Conservation (phyloP, 352 stramenopile species). For the Phytophthora capsici region DNA sequence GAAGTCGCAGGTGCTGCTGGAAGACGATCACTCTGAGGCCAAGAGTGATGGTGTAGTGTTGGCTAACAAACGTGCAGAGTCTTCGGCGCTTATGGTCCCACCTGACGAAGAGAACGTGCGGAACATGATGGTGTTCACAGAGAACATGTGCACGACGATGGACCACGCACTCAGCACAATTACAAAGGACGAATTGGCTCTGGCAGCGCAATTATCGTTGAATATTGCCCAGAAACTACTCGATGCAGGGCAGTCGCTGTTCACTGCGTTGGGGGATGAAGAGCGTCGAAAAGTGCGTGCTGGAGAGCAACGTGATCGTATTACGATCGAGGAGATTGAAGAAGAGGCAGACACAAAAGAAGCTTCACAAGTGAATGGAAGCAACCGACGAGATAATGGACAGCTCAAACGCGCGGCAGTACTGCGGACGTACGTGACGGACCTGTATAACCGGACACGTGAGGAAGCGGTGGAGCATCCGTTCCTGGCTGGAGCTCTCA, state of each 20-base stretch:
- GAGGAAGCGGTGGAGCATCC: slow-evolving; percentile 59
- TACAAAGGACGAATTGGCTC: slow-evolving; percentile 67
- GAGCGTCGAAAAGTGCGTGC: slow-evolving; percentile 42
- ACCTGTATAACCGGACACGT: slow-evolving; percentile 49
- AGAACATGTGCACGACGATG: slow-evolving; percentile 80
- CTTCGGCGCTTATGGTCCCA: slow-evolving; percentile 26
- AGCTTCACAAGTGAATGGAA: slow-evolving; percentile 10
- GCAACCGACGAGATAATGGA: not conserved
- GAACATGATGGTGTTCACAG: slow-evolving; percentile 75
- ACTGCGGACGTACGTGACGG: slow-evolving; percentile 56
- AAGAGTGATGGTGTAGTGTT: slow-evolving; percentile 14
- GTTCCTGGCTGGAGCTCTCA: slow-evolving; percentile 65
- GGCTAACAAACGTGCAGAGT: not conserved
- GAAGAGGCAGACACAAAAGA: slow-evolving; percentile 29
- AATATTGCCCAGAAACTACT: slow-evolving; percentile 78
- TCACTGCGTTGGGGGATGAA: slow-evolving; percentile 77
- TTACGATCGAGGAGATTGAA: slow-evolving; percentile 75
- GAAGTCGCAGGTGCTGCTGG: slow-evolving; percentile 30
- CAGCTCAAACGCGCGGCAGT: slow-evolving; percentile 36
- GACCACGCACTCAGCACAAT: slow-evolving; percentile 79
- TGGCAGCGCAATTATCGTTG: slow-evolving; percentile 76
- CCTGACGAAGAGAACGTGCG: slow-evolving; percentile 75
- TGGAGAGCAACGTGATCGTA: slow-evolving; percentile 54
- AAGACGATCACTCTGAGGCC: slow-evolving; percentile 14
- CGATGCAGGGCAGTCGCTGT: slow-evolving; percentile 69